Evolutionary conservation across 805 yeast species (phyloP).

Genomic region (Yamadazyma nakazawae): DNA sequence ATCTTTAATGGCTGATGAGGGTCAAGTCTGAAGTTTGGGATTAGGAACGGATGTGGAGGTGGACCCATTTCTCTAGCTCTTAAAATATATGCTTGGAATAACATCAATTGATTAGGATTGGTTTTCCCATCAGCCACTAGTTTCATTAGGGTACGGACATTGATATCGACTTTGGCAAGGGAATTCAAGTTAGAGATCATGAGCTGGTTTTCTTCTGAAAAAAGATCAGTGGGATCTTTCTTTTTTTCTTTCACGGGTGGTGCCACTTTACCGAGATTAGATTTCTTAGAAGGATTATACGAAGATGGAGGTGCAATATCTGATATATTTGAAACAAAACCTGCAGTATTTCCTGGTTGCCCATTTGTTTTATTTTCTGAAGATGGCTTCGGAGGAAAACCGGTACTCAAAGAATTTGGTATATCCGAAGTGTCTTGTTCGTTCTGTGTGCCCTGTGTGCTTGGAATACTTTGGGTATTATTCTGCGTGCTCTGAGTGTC

Average conservation of each 20-base stretch:
- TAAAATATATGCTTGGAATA: constrained; percentile 77
- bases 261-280: not conserved
- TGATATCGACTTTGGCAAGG: constrained; percentile 71
- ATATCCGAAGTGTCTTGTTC: not conserved
- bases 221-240: constrained; percentile 36
- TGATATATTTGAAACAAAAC: not conserved
- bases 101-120: constrained; percentile 61
- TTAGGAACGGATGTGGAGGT: constrained; percentile 30
- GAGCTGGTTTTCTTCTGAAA: constrained; percentile 63
- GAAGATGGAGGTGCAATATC: not conserved
- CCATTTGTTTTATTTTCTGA: not conserved
- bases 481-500: not conserved
- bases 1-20: constrained; percentile 25
- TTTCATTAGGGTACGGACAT: constrained; percentile 71
- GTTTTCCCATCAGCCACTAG: constrained; percentile 85
- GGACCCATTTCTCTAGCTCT: constrained; percentile 76
- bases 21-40: constrained; percentile 16
- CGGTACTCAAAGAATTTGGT: not conserved
- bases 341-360: not conserved
- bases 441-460: too few species aligned
- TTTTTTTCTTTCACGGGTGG: constrained; percentile 4
- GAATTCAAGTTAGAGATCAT: constrained; percentile 84
- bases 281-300: not conserved
- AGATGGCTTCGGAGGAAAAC: not conserved
- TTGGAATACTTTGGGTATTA: too few species aligned